Evolutionary conservation across 306 rosid genomes (phyloP), one percentile per base, ranked within the genome.

Genomic region (Citrullus amarus): DNA sequence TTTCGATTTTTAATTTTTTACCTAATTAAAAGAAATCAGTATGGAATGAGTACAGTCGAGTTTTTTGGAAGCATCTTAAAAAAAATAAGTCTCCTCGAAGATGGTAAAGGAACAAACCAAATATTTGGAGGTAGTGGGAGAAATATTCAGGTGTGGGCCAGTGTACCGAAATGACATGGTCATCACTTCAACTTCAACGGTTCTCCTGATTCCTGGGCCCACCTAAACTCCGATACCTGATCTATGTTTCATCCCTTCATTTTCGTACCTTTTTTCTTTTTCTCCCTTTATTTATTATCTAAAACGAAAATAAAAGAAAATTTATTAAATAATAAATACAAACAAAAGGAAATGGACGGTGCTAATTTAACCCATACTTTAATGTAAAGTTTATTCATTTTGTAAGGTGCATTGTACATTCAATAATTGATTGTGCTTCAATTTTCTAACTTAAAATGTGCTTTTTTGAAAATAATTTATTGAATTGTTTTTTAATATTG

Each of bases 91-190:
- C 20, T 70, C 76, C 18, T 46, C 57, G 57, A 44, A 22, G 6
- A 2, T 63, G 20, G 70, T 1, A 22, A 22, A 71, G 25, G 39
- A 25, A 71, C 22, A 28, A 71, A 46, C 57, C 57, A 22, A 46
- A 71, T 25, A 20, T 22, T 71, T 71, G 76, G 76, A 71, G 14
- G 18, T 34, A 68, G 36, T 12, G 10, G 22, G 25, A 4, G 1
- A 63, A 68, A 43, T 41, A 20, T 9, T 68, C 51, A n/a, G 34
- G 75, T 68, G 76, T 71, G 58, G 76, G 58, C 58, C 76, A 48
- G n/a, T 14, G 13, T 44, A 22, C 41, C 1, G 58, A 28, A 69
- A 71, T 39, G 5, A 28, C 22, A 16, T 25, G 9, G 25, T 17
- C 7, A 14, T 28, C 22, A 8, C 58, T 46, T 71, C 58, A 11